phyloP scores from a whole-genome alignment of 805 yeast genomes.

The Nakazawaea holstii region DNA sequence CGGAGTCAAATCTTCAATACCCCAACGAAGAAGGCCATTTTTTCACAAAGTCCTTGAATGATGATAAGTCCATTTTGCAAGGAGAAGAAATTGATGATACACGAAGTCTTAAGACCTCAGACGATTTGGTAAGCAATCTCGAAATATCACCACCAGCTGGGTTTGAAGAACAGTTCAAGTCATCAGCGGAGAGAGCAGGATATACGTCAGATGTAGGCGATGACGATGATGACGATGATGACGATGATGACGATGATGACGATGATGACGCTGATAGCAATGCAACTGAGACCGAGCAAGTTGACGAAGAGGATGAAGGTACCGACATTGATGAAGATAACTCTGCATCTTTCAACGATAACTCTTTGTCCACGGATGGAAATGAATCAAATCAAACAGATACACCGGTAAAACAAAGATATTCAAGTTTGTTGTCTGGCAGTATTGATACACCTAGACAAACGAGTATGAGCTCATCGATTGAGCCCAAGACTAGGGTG shows the following conservation, averaged over 20 bases:
- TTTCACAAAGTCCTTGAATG: slow-evolving; percentile 15
- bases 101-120: background rate
- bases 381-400: background rate
- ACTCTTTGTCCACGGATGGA: background rate
- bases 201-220: background rate
- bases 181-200: background rate
- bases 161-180: too few species aligned
- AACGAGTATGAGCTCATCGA: slow-evolving; percentile 17
- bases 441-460: slow-evolving; percentile 7
- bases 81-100: slow-evolving; percentile 19
- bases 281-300: slow-evolving; percentile 7
- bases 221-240: background rate
- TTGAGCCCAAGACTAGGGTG: slow-evolving; percentile 10
- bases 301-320: slow-evolving; percentile 1
- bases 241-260: slow-evolving; percentile 8
- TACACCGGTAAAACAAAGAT: background rate
- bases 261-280: slow-evolving; percentile 8
- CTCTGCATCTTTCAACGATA: background rate
- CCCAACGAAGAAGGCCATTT: slow-evolving; percentile 32
- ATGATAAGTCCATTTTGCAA: slow-evolving; percentile 15
- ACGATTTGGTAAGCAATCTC: background rate
- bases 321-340: slow-evolving; percentile 8
- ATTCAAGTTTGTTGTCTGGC: slow-evolving; percentile 5
- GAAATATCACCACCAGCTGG: too few species aligned
- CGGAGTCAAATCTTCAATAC: slow-evolving; percentile 4